These are phyloP conservation scores for Candida sp. DNA, from an alignment of 1,139 yeast genomes.

Conservation along the genomic window DNA sequence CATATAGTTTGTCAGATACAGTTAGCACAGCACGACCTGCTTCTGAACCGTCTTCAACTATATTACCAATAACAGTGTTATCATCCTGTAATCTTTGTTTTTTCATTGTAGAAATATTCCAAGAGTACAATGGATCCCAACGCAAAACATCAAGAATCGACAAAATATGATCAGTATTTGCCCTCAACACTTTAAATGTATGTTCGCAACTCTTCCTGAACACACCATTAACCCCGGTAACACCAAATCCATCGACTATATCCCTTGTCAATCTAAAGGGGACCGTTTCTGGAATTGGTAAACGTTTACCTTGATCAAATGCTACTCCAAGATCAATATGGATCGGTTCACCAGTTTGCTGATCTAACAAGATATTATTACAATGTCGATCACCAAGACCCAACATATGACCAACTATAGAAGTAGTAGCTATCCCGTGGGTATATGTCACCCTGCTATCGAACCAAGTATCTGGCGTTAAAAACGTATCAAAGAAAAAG, in stretches of 20 bases:
- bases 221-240: conserved; percentile 74
- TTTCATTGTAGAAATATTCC: conserved; percentile 78
- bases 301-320: conserved; percentile 83
- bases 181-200: conserved; percentile 65
- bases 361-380: conserved; percentile 83
- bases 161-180: conserved; percentile 64
- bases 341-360: conserved; percentile 79
- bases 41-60: conserved; percentile 62
- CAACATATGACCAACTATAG: conserved; percentile 81
- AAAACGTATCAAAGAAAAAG: conserved; percentile 70
- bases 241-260: conserved; percentile 89
- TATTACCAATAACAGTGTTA: conserved; percentile 17
- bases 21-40: conserved; percentile 75
- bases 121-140: conserved; percentile 91
- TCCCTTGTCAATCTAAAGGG: conserved; percentile 93
- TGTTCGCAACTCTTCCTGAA: conserved; percentile 73
- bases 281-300: conserved; percentile 88
- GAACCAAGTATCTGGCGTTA: conserved; percentile 73
- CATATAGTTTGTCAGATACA: conserved; percentile 67
- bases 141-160: conserved; percentile 82
- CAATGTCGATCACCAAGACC: conserved; percentile 97
- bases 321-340: conserved; percentile 97
- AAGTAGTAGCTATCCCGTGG: conserved; percentile 78
- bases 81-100: conserved; percentile 54
- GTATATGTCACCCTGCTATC: conserved; percentile 61